Base-by-base conservation (phyloP, 2,329 filamentous ascomycete genomes). In the Cordyceps militaris region DNA sequence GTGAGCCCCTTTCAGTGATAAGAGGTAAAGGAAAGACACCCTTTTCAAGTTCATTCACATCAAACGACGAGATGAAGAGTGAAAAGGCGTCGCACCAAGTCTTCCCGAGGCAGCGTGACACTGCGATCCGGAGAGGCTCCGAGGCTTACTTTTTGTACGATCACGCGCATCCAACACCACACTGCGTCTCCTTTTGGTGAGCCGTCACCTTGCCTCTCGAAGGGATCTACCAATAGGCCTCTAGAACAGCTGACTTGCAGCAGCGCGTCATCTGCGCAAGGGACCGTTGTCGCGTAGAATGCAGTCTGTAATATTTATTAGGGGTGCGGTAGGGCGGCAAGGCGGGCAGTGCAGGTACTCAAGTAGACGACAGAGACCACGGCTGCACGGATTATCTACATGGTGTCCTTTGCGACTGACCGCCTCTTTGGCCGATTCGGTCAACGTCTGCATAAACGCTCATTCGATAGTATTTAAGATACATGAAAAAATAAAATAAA, bases 181-280 rank as follows among this genome's bases (percentile, higher is more conserved):
- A 23, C 52, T 26, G 43, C 30, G 32, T 24, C 23, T 55, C 19
- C 23, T 23, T 30, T 21, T 47, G 36, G 52, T 47, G 42, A 55
- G 42, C 42, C 52, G 42, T 46, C 43, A 36, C 52, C 42, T 47
- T 26, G 52, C 28, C 6, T 34, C 24, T 14, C 28, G 52, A 26
- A 47, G 36, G 52, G 42, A 55, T 47, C 40, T 47, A 40, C 48
- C 21, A 36, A n/a, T 26, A 30, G 51, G 26, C 21, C 21, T 42
- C 26, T 47, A 30, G 40, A 47, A 55, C 43, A 55, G 52, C 30
- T 55, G 52, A 47, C 52, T 23, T 55, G 52, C 42, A 55, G 52
- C 40, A 36, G 51, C 51, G 28, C 51, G 30, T 55, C 51, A 55
- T 26, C 19, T 55, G 42, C 40, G 30, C 51, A 46, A 47, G 52